These are phyloP conservation scores for Pezicula radicicola DNA, from an alignment of 2,329 filamentous ascomycete genomes.

Conservation along the genomic window DNA sequence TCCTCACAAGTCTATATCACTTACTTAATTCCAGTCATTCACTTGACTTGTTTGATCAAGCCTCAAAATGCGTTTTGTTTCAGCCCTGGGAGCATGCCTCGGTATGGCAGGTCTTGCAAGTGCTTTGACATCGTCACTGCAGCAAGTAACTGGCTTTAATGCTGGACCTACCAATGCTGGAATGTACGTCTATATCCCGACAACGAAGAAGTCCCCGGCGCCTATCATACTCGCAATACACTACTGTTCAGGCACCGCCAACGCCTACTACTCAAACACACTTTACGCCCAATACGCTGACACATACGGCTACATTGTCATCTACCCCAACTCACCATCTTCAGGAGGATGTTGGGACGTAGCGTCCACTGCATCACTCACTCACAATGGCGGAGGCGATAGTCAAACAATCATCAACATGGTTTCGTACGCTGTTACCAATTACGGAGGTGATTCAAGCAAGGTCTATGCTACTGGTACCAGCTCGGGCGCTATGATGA, in stretches of 20 bases:
- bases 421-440: slow-evolving; percentile 51
- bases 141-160: slow-evolving; percentile 13
- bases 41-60: too few species aligned
- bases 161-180: slow-evolving; percentile 7
- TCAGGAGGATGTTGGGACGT: slow-evolving; percentile 57
- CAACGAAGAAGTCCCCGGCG: not conserved
- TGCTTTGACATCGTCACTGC: slow-evolving; percentile 6
- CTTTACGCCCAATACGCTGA: slow-evolving; percentile 50
- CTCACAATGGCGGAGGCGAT: slow-evolving; percentile 55
- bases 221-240: slow-evolving; percentile 16
- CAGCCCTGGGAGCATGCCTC: not conserved
- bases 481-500: slow-evolving; percentile 49
- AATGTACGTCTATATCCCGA: slow-evolving; percentile 17
- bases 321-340: slow-evolving; percentile 53
- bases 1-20: too few species aligned
- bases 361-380: slow-evolving; percentile 45
- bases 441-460: slow-evolving; percentile 47
- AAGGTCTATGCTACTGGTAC: slow-evolving; percentile 52
- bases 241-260: slow-evolving; percentile 35
- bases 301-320: slow-evolving; percentile 54
- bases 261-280: slow-evolving; percentile 19
- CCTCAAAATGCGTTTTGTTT: not conserved
- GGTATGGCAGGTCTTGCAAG: not conserved
- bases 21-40: too few species aligned
- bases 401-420: slow-evolving; percentile 55